Conservation (phyloP, 1,139 yeast genomes). For the Suhomyces atakaporum region DNA sequence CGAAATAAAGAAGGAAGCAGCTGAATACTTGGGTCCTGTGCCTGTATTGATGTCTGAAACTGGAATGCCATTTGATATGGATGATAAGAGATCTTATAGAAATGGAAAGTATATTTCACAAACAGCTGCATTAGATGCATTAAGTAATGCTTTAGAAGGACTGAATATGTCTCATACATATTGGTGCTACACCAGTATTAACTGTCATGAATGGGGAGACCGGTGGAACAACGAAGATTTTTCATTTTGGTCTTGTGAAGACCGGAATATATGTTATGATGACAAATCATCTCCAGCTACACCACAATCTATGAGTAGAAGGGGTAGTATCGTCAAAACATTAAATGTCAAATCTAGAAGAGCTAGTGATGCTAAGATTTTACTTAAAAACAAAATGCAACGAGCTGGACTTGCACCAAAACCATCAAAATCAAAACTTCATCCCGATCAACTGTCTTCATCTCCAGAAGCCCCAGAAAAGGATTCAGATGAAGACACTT, state of each 20-base stretch:
- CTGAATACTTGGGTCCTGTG: slow-evolving; percentile 56
- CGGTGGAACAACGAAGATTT: slow-evolving; percentile 92
- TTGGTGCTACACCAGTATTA: slow-evolving; percentile 81
- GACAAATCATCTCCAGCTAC: slow-evolving; percentile 10
- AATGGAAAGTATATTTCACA: slow-evolving; percentile 71
- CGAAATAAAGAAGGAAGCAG: slow-evolving; percentile 65
- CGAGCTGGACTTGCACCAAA: slow-evolving; percentile 8
- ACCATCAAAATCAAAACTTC: slow-evolving; percentile 7
- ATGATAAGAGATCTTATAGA: slow-evolving; percentile 64
- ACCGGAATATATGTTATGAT: slow-evolving; percentile 34
- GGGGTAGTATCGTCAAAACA: slow-evolving; percentile 12
- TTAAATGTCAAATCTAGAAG: slow-evolving; percentile 7
- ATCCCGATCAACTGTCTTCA: background rate
- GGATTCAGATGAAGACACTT: slow-evolving; percentile 9
- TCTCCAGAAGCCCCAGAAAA: slow-evolving; percentile 3
- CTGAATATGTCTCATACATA: slow-evolving; percentile 70
- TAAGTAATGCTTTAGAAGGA: slow-evolving; percentile 75
- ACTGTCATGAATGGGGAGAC: slow-evolving; percentile 84
- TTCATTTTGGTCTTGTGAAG: slow-evolving; percentile 80
- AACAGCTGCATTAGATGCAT: slow-evolving; percentile 80
- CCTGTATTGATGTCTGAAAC: slow-evolving; percentile 87
- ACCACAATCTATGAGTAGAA: slow-evolving; percentile 12
- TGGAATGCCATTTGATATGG: slow-evolving; percentile 98
- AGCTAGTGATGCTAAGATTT: slow-evolving; percentile 10
- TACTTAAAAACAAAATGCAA: slow-evolving; percentile 9